These are phyloP conservation scores for Trichoderma hamatum DNA, from an alignment of 2,329 filamentous ascomycete species.

Conservation along the genomic window DNA sequence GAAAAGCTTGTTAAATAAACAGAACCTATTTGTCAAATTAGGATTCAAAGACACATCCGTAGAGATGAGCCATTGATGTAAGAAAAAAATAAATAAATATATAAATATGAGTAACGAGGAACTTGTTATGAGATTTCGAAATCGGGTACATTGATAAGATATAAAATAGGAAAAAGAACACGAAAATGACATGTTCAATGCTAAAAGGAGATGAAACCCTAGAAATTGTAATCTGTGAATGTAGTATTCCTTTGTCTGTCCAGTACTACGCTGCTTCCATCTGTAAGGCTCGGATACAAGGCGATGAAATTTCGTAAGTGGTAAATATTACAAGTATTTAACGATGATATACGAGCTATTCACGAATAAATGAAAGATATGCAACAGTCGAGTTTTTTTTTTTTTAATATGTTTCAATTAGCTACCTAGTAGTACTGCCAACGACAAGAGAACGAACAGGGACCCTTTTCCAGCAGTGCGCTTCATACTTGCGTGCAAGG, in stretches of 20 bases:
- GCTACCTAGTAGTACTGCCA: conserved; percentile 44
- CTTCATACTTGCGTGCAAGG: conserved; percentile 41
- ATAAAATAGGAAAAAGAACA: neutral
- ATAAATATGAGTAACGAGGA: neutral
- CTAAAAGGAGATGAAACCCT: neutral
- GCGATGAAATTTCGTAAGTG: neutral
- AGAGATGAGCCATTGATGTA: neutral
- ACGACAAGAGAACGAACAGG: conserved; percentile 46
- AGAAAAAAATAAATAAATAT: neutral
- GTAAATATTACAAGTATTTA: neutral
- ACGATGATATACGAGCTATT: neutral
- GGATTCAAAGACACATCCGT: neutral
- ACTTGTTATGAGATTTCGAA: neutral
- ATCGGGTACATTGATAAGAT: neutral
- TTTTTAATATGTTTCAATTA: conserved; percentile 43
- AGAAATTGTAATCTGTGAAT: neutral
- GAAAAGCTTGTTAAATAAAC: conserved; percentile 47
- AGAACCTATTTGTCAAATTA: neutral
- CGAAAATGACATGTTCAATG: neutral
- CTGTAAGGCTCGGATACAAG: neutral
- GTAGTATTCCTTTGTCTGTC: neutral
- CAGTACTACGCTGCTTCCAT: neutral
- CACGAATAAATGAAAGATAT: neutral
- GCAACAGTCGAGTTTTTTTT: neutral
- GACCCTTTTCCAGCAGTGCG: conserved; percentile 41